phyloP scores from a whole-genome alignment of 1,284 basidiomycete genomes.

The Cryptococcus amylolentus region DNA sequence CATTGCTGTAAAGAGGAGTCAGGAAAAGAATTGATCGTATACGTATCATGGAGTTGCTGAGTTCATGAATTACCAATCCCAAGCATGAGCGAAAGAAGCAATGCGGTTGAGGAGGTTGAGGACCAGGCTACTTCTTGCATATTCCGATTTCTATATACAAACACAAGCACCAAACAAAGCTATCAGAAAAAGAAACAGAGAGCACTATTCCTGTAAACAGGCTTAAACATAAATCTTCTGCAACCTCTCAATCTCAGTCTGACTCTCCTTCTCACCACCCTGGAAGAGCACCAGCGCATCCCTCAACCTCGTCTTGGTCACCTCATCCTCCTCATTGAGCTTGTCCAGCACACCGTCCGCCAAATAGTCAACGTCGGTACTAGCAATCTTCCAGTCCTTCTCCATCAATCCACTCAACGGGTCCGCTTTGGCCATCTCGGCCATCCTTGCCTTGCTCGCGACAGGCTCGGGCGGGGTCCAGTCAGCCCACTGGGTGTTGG shows the following conservation, averaged over 20 bases:
- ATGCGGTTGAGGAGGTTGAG: too few relatives aligned
- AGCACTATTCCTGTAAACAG: too few relatives aligned
- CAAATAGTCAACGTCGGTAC: conserved; percentile 25
- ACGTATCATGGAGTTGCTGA: too few relatives aligned
- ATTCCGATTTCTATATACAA: too few relatives aligned
- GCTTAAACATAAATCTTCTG: conserved; percentile 13
- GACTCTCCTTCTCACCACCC: conserved; percentile 14
- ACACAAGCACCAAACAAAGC: too few relatives aligned
- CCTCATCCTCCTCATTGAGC: conserved; percentile 25
- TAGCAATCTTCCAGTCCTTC: conserved; percentile 24
- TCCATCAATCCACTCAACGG: conserved; percentile 17
- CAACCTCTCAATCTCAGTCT: conserved; percentile 17
- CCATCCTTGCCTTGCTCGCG: conserved; percentile 15
- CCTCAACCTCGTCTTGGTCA: conserved; percentile 18
- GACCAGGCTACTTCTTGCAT: too few relatives aligned
- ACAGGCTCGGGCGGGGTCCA: conserved; percentile 16
- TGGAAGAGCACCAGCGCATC: conserved; percentile 24
- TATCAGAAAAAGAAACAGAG: too few relatives aligned
- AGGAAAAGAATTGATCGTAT: too few relatives aligned
- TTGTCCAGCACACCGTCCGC: conserved; percentile 26
- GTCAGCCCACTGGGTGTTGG: conserved; percentile 17
- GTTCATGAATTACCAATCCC: too few relatives aligned
- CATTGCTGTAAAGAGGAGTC: too few relatives aligned
- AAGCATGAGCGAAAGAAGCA: too few relatives aligned
- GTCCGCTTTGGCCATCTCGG: conserved; percentile 19